Conservation (phyloP, 108 stramenopile genomes). For the Nitzschia inconspicua region DNA sequence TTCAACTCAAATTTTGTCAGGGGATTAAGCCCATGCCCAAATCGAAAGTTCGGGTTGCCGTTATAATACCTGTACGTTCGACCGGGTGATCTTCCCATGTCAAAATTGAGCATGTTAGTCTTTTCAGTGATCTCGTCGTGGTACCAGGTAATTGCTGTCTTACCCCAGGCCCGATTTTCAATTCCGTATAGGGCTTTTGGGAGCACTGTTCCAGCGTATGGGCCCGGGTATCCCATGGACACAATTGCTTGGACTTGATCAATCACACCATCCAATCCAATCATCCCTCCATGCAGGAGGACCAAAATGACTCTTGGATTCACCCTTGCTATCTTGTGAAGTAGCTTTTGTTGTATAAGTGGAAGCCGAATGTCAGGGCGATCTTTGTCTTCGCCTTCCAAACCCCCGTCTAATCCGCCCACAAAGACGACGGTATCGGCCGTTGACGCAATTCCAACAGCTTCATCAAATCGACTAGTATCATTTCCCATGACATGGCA, state of each 20-base stretch:
- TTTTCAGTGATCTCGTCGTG: constrained; percentile 5
- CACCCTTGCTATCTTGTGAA: background rate
- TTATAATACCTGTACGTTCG: constrained; percentile 37
- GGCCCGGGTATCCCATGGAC: constrained; percentile 18
- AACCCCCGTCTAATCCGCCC: constrained; percentile 20
- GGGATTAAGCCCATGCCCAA: constrained; percentile 29
- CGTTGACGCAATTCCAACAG: background rate
- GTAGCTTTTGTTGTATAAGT: constrained; percentile 19
- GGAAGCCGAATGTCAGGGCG: constrained; percentile 25
- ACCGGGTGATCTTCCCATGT: constrained; percentile 19
- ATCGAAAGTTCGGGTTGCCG: constrained; percentile 27
- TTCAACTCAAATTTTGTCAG: constrained; percentile 1
- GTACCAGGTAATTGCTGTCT: constrained; percentile 30
- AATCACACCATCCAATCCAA: constrained; percentile 3
- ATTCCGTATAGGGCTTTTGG: constrained; percentile 27
- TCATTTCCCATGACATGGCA: background rate
- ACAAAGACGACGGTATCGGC: constrained; percentile 26
- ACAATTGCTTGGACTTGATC: background rate
- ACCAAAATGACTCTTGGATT: constrained; percentile 12
- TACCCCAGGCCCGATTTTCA: constrained; percentile 29
- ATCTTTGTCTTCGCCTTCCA: constrained; percentile 39
- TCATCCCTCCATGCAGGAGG: constrained; percentile 13
- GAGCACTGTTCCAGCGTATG: constrained; percentile 22
- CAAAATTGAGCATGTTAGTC: constrained; percentile 15
- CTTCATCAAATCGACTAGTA: background rate